Evolutionary conservation across 225 moss, liverwort and hornwort genomes (phyloP).

Genomic region (Pseudisothecium myosuroides): DNA sequence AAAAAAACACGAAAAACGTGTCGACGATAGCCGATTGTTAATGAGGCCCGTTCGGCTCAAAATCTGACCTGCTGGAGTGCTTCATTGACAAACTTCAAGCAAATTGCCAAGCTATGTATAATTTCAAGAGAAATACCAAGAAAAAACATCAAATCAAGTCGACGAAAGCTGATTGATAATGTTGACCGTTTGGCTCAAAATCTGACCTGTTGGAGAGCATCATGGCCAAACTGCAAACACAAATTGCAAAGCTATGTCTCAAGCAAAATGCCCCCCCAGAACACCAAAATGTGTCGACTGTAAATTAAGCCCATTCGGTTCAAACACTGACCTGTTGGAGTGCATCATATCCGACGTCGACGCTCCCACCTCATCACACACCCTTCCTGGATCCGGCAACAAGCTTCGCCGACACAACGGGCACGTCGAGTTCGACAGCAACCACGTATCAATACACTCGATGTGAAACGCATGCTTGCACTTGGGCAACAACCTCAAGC

Average conservation of each 20-base stretch:
- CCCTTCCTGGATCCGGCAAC: conserved; percentile 38
- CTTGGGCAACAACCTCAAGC: conserved; percentile 50
- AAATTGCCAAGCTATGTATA: no score
- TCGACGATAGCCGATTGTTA: not conserved
- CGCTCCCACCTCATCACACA: not conserved
- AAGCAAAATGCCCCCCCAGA: not conserved
- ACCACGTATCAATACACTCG: conserved; percentile 67
- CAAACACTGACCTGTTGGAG: conserved; percentile 16
- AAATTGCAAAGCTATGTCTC: not conserved
- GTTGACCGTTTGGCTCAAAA: not conserved
- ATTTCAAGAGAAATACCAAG: not conserved
- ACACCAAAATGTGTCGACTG: not conserved
- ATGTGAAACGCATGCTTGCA: conserved; percentile 71
- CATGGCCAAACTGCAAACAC: no score
- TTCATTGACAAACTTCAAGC: not conserved
- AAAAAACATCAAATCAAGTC: no score
- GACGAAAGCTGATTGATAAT: not conserved
- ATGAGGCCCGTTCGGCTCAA: not conserved
- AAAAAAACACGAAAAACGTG: no score
- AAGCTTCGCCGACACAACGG: conserved; percentile 61
- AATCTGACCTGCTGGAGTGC: not conserved
- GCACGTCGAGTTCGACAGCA: conserved; percentile 61
- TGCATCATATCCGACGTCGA: conserved; percentile 23
- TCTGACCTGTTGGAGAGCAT: not conserved
- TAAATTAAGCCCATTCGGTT: no score